Conservation (phyloP, 805 yeast species). For the Myxozyma nipponensis region DNA sequence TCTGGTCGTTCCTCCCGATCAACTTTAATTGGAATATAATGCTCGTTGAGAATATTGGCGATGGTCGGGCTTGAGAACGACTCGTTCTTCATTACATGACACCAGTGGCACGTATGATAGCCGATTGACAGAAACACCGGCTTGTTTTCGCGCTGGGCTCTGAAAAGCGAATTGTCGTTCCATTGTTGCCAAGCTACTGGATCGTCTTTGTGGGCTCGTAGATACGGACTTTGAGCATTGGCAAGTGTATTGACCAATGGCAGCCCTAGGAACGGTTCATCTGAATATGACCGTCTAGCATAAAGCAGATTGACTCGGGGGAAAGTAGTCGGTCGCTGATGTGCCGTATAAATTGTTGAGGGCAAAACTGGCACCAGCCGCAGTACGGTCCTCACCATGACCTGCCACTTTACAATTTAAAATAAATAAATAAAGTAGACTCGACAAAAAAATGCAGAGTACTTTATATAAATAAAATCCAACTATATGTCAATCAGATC, state of each 20-base stretch:
- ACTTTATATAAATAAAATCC: too few relatives aligned
- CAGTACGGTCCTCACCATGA: too few relatives aligned
- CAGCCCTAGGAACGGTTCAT: conserved; percentile 16
- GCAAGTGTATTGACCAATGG: conserved; percentile 24
- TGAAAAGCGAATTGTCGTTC: conserved; percentile 34
- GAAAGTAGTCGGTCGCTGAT: too few relatives aligned
- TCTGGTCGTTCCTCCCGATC: conserved; percentile 43
- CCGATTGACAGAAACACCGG: conserved; percentile 41
- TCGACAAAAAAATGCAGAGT: too few relatives aligned
- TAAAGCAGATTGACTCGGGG: too few relatives aligned
- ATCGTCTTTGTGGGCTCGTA: conserved; percentile 27
- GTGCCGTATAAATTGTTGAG: too few relatives aligned
- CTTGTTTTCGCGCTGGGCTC: conserved; percentile 34
- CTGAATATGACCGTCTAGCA: neutral
- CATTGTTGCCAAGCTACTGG: conserved; percentile 42
- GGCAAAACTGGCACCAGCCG: too few relatives aligned
- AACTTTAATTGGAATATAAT: conserved; percentile 39
- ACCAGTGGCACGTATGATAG: conserved; percentile 39
- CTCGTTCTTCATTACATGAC: conserved; percentile 41
- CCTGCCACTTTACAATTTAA: too few relatives aligned
- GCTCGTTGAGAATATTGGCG: conserved; percentile 34
- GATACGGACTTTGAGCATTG: conserved; percentile 21
- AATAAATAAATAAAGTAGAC: too few relatives aligned
- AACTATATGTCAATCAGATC: too few relatives aligned
- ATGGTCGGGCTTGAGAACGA: conserved; percentile 32